A percentile compares a stretch with the other conserved stretches of the same genome.
These are phyloP conservation scores for Monascus ruber DNA, from an alignment of 2,329 filamentous ascomycete genomes.

Conservation along the genomic window DNA sequence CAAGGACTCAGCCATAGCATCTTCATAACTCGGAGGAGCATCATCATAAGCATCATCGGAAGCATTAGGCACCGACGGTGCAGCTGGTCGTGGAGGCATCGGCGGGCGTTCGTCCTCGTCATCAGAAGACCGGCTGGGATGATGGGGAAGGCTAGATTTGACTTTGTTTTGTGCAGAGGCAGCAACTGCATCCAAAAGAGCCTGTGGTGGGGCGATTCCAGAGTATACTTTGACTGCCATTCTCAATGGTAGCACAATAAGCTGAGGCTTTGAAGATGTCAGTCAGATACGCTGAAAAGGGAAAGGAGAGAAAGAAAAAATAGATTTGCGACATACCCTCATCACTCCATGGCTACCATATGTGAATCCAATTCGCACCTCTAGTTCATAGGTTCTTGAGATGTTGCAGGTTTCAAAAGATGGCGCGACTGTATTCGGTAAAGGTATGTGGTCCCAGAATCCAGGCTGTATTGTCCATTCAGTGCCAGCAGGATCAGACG, in stretches of 20 bases:
- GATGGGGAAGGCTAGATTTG: slow-evolving; percentile 8
- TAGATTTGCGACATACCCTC: slow-evolving; percentile 40
- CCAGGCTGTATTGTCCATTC: slow-evolving; percentile 59
- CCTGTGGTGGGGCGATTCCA: slow-evolving; percentile 69
- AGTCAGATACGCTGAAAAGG: slow-evolving; percentile 3
- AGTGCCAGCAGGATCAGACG: slow-evolving; percentile 46
- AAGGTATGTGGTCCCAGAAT: slow-evolving; percentile 58
- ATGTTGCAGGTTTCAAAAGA: slow-evolving; percentile 86
- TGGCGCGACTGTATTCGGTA: slow-evolving; percentile 80
- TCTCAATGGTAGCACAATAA: slow-evolving; percentile 65
- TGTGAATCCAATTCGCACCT: slow-evolving; percentile 65
- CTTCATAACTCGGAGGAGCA: slow-evolving; percentile 89
- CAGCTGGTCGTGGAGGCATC: slow-evolving; percentile 29
- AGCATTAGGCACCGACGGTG: slow-evolving; percentile 12
- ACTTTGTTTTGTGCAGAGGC: slow-evolving; percentile 14
- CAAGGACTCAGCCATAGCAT: slow-evolving; percentile 71
- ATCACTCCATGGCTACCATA: slow-evolving; percentile 52
- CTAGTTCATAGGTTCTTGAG: slow-evolving; percentile 67
- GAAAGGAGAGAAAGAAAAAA: too few species aligned
- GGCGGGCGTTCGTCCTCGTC: slow-evolving; percentile 20
- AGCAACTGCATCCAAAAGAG: slow-evolving; percentile 58
- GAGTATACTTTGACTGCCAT: slow-evolving; percentile 76
- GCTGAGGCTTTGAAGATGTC: slow-evolving; percentile 46
- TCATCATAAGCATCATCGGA: slow-evolving; percentile 43
- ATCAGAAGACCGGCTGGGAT: slow-evolving; percentile 13